Base-by-base conservation (phyloP, 371 early-diverging fungal species). In the Mucor lusitanicus region DNA sequence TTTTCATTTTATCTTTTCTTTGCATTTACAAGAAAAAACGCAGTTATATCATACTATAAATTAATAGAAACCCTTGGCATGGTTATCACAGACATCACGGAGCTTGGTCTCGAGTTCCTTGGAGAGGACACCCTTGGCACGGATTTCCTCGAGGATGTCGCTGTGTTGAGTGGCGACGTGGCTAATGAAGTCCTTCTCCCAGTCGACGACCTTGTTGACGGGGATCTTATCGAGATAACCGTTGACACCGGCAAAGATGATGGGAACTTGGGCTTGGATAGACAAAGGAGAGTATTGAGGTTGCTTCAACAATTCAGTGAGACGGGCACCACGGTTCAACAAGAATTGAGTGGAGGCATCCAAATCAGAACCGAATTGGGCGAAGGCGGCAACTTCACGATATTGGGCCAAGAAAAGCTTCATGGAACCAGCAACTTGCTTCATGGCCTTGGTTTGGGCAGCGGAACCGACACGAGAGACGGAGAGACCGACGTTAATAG, bases 401-500 rank as follows among this genome's bases (percentile, higher is more conserved):
- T 95, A 95, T 87, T 97, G 97, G 73, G 97, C 97, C 76, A 97
- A 88, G 92, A 93, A 97, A 74, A 97, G 92, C 90, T 97, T 97
- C 75, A 97, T 88, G 78, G 97, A 96, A 79, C 97, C 97, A 72
- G 97, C 97, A 72, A 97, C 97, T 87, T 97, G 96, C 88, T 95
- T 95, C 97, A 97, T 97, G 73, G 97, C 97, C 90, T 96, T 95
- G 85, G 95, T 94, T 88, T 97, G 97, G 67, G 97, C 97, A 75
- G 97, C 95, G 73, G 96, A 95, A 76, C 97, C 97, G 90, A 97
- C 97, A 91, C 97, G 95, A 78, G 96, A 95, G 77, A 97, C 97
- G 82, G 96, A 96, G 63, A 97, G 88, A 96, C 97, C 97, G 84
- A 97, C 97, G 89, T 97, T 97, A 83, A 97, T 97, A 74, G 97